Percentiles rank a stretch among this genome's conserved stretches.
Conservation (phyloP, 2,329 filamentous ascomycete genomes). For the Talaromyces sp. region DNA sequence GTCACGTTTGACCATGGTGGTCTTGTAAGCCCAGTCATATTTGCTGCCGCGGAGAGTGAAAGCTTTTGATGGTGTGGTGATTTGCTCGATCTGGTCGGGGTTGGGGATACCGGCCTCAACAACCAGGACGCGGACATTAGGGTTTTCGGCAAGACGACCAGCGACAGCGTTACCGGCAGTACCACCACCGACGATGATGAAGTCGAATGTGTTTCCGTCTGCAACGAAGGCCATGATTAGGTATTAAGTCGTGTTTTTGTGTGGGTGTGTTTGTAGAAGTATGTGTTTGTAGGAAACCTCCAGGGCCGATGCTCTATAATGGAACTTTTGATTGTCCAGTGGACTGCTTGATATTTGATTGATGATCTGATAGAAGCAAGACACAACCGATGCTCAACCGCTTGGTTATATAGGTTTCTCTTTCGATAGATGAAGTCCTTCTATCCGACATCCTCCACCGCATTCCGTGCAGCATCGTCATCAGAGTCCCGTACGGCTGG, state of each 20-base stretch:
- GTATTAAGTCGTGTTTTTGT: background rate
- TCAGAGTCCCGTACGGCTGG: background rate
- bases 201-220: conserved; percentile 22
- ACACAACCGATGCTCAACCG: background rate
- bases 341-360: background rate
- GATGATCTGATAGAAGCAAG: background rate
- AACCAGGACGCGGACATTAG: conserved; percentile 18
- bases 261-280: background rate
- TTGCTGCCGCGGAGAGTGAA: conserved; percentile 52
- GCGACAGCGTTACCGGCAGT: conserved; percentile 31
- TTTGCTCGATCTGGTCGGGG: conserved; percentile 46
- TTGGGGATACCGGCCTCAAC: conserved; percentile 22
- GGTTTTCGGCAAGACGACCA: conserved; percentile 30
- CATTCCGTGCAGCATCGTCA: background rate
- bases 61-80: conserved; percentile 53
- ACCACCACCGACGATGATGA: conserved; percentile 33
- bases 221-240: background rate
- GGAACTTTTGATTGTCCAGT: background rate
- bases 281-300: too few relatives aligned
- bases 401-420: conserved; percentile 17
- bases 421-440: conserved; percentile 26
- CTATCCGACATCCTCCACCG: conserved; percentile 27
- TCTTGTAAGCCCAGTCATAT: conserved; percentile 59
- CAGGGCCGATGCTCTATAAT: background rate
- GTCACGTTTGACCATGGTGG: conserved; percentile 53